Percentiles rank a stretch among this genome's conserved stretches.
Evolutionary conservation across 2,329 filamentous ascomycete species (phyloP).

Genomic region (Fusarium compactum): DNA sequence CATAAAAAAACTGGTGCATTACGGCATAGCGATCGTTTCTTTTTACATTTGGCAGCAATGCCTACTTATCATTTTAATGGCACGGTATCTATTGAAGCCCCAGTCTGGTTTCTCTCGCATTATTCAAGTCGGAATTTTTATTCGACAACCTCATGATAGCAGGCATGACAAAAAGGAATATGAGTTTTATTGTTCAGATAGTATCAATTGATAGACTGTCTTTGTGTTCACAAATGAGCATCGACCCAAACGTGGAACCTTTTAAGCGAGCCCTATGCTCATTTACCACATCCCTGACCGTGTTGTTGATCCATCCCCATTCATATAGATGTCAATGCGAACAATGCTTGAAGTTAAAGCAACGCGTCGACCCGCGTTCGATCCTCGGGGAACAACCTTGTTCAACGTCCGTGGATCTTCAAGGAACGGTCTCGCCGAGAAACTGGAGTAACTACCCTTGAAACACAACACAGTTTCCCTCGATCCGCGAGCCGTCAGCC

Average conservation of each 20-base stretch:
- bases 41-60: constrained; percentile 28
- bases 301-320: constrained; percentile 5
- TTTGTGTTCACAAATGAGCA: constrained; percentile 5
- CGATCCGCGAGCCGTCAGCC: constrained; percentile 1
- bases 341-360: not conserved
- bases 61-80: constrained; percentile 16
- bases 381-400: not conserved
- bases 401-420: not conserved
- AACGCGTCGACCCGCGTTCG: not conserved
- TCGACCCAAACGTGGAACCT: not conserved
- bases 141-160: constrained; percentile 19
- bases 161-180: constrained; percentile 21
- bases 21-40: constrained; percentile 31
- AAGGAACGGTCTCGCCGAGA: not conserved
- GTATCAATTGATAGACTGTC: constrained; percentile 26
- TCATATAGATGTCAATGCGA: constrained; percentile 6
- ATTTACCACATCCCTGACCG: not conserved
- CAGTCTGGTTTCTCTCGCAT: constrained; percentile 9
- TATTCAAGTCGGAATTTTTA: constrained; percentile 6
- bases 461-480: not conserved
- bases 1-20: constrained; percentile 38
- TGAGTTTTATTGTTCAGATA: constrained; percentile 17
- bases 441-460: not conserved
- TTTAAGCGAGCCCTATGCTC: not conserved
- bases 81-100: not conserved